Base-by-base conservation (phyloP, 176 grass and related monocot species). In the Phyllostachys edulis region DNA sequence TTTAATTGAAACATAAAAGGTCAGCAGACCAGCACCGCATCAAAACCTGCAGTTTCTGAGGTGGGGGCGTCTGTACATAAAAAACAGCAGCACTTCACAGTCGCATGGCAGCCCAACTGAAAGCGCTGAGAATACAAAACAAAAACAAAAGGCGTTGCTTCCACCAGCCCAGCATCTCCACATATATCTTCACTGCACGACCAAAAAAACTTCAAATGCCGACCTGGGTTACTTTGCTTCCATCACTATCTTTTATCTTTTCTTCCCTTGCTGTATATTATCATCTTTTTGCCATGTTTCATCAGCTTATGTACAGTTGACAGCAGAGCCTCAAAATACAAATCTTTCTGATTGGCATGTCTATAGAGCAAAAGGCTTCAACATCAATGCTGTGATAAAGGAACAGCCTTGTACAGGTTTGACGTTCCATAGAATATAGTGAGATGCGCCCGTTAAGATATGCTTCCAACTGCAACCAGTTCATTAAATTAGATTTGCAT, bases 401-500 rank as follows among this genome's bases (percentile, higher is more conserved):
- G 3, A 94, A 97, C 71, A 69, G 86, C 72, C 80, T 94, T 97
- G 81, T 94, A 88, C 27, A 97, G 84, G 65, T 87, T 92, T 10
- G 90, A 83, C 11, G 95, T 97, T 60, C 95, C 95, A 57, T 92
- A 84, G 71, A 97, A 97, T 55, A 88, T 82, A 37, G 95, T 97
- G 56, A 90, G 68, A 46, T 91, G 92, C 5, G 86, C 47, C 95
- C 95, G 15, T 92, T 94, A 55, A 97, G 86, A 88, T 71, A 79
- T 52, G 85, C 79, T 34, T 91, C 88, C 71, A 92, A 54, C 92
- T 97, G 90, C 81, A 90, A 81, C 61, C 44, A 63, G 52, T 21
- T 71, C 57, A 20, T n/a, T 23, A 78, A 45, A 39, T 76, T 68
- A 59, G 4, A 67, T 55, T 63, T 4, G 38, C 12, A 46, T 70